These are phyloP conservation scores for Talaromyces albobiverticillius DNA, from an alignment of 2,329 filamentous ascomycete species.

Conservation along the genomic window DNA sequence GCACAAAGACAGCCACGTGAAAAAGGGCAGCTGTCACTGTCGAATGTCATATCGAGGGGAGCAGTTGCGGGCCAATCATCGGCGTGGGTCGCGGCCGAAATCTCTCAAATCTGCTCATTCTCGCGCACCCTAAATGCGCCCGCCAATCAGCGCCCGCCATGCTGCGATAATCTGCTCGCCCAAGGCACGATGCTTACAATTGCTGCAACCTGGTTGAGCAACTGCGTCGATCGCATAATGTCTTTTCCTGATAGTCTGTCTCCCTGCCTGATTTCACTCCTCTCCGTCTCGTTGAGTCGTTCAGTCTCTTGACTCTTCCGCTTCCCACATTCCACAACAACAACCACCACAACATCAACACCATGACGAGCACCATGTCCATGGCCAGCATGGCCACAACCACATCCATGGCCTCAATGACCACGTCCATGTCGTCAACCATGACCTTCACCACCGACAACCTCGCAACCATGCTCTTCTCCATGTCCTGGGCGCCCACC, in stretches of 20 bases:
- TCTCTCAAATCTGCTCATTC: background rate
- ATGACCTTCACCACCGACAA: constrained; percentile 1
- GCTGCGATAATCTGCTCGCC: no score
- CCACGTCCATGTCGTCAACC: background rate
- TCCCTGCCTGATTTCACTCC: no score
- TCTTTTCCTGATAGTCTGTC: no score
- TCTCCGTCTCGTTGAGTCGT: no score
- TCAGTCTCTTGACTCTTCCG: no score
- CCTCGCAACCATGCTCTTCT: background rate
- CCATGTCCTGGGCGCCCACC: background rate
- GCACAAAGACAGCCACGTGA: no score
- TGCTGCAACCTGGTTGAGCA: no score
- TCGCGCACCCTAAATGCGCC: background rate
- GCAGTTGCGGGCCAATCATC: background rate
- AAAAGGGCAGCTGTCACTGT: background rate
- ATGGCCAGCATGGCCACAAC: background rate
- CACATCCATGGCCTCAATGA: background rate
- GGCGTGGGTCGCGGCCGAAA: background rate
- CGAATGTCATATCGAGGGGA: no score
- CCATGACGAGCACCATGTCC: background rate
- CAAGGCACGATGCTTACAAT: no score
- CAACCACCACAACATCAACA: background rate
- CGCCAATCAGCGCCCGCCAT: background rate
- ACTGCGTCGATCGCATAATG: no score
- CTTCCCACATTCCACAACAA: background rate